Evolutionary conservation across 2,329 filamentous ascomycete genomes (phyloP), one percentile per base, ranked within the genome.

Genomic region (Cordyceps farinosa): DNA sequence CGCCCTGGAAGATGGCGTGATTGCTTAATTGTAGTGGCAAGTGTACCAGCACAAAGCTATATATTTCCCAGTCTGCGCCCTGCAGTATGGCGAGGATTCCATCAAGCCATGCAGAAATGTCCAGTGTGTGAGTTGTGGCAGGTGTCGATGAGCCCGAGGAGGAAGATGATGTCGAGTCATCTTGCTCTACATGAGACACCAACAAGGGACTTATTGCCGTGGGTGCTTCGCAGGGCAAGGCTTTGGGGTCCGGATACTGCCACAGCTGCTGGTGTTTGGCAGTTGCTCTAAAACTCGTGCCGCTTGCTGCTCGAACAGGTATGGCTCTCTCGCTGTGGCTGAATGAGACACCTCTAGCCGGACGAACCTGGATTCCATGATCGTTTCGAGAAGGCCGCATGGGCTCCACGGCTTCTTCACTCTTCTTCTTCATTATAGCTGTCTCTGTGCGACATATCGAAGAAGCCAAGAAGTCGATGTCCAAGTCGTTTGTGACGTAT

Each of bases 11-110:
- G 15, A 98, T 81, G 13, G 91, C 88, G 71, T 95, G 92, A 69
- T 99, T 99, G 74, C 89, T 90, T 29, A 99, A 81, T 70, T 98
- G 94, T 34, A 91, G 89, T 1, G 92, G 90, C 10, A 97, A 79
- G 73, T 97, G 91, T 6, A 92, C 90, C 36, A 99, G 80, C 22
- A 94, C 84, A 72, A 94, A 97, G 75, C 91, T 94, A 79, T 96
- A 97, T 1, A 96, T 80, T 72, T 98, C 92, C 93, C 94, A 98
- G 66, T 95, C 89, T 54, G 86, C 85, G 47, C 89, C 90, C 62
- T 87, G 83, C 50, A 96, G 78, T n/a, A 95, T 78, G n/a, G 82
- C 81, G 32, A 91, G 84, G 44, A 96, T 81, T 11, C 87, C 82
- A 66, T 93, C 90, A n/a, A 96, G 81, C 90, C 92, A 97, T 47